These are phyloP conservation scores for Talaromyces atroroseus DNA, from an alignment of 2,329 filamentous ascomycete species.

Conservation along the genomic window DNA sequence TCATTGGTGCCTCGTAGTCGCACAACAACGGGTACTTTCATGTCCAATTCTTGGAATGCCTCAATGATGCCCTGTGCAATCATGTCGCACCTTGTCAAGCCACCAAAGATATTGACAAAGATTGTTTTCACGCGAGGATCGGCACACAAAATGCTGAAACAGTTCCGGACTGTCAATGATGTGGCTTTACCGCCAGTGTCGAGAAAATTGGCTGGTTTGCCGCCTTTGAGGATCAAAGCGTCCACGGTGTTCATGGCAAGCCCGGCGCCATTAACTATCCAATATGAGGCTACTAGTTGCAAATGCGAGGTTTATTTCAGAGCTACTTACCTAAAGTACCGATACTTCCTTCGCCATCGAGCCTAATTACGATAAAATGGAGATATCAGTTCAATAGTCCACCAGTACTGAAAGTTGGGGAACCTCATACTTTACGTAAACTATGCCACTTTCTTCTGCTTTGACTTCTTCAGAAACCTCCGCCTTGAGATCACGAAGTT, in stretches of 20 bases:
- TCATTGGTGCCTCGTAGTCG: slow-evolving; percentile 71
- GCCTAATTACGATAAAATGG: slow-evolving; percentile 16
- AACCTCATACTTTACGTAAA: slow-evolving; percentile 60
- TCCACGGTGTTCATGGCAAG: slow-evolving; percentile 90
- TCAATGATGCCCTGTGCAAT: slow-evolving; percentile 69
- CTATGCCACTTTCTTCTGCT: slow-evolving; percentile 66
- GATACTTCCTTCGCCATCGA: slow-evolving; percentile 55
- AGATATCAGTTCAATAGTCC: slow-evolving; percentile 9
- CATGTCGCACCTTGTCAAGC: slow-evolving; percentile 71
- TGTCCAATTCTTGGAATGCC: slow-evolving; percentile 63
- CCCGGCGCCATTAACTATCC: slow-evolving; percentile 72
- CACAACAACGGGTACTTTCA: slow-evolving; percentile 69
- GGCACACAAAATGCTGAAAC: slow-evolving; percentile 66
- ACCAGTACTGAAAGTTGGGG: background rate
- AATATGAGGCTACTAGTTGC: background rate
- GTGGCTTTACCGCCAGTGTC: slow-evolving; percentile 89
- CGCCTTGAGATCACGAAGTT: slow-evolving; percentile 47
- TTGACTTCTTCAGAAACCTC: slow-evolving; percentile 55
- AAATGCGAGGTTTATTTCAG: background rate
- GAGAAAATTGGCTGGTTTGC: slow-evolving; percentile 73
- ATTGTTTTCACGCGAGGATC: slow-evolving; percentile 68
- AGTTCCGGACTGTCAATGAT: slow-evolving; percentile 68
- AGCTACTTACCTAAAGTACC: slow-evolving; percentile 57
- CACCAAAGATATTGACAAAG: slow-evolving; percentile 68
- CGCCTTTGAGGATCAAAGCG: slow-evolving; percentile 63